These are phyloP conservation scores for Barnettozyma californica DNA, from an alignment of 805 yeast genomes.

Conservation along the genomic window DNA sequence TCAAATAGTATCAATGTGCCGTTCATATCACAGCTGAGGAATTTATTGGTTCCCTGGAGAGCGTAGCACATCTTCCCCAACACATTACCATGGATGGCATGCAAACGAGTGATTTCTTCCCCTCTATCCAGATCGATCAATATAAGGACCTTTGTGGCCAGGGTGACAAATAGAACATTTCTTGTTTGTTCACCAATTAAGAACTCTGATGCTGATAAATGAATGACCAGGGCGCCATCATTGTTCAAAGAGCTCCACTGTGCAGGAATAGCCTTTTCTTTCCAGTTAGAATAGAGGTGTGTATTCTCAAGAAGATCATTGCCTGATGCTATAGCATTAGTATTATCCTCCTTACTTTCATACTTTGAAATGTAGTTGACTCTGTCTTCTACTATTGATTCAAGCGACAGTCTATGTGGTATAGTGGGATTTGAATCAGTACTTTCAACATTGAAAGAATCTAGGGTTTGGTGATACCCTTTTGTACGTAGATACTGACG, in stretches of 20 bases:
- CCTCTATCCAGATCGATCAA: slow-evolving; percentile 15
- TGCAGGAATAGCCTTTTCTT: neutral
- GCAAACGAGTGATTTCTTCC: slow-evolving; percentile 1
- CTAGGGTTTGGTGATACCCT: neutral
- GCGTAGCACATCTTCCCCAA: slow-evolving; percentile 30
- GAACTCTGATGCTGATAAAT: slow-evolving; percentile 20
- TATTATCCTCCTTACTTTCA: neutral
- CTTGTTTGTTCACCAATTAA: slow-evolving; percentile 10
- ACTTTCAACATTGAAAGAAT: neutral
- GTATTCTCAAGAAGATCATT: slow-evolving; percentile 7
- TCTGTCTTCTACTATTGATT: slow-evolving; percentile 36
- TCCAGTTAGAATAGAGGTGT: slow-evolving; percentile 5
- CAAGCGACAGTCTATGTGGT: slow-evolving; percentile 22
- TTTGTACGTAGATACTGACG: slow-evolving; percentile 1
- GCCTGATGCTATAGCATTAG: neutral
- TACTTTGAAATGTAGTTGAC: slow-evolving; percentile 24
- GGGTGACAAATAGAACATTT: slow-evolving; percentile 13
- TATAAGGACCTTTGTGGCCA: slow-evolving; percentile 16
- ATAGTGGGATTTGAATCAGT: slow-evolving; percentile 28
- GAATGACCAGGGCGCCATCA: slow-evolving; percentile 18
- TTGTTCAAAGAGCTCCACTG: neutral
- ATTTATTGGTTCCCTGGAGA: slow-evolving; percentile 20
- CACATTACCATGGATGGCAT: slow-evolving; percentile 23
- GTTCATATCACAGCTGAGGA: slow-evolving; percentile 48
- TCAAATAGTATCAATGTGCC: slow-evolving; percentile 34